Evolutionary conservation across 331 rosid genomes (phyloP).

Genomic region (Quercus tomentella): DNA sequence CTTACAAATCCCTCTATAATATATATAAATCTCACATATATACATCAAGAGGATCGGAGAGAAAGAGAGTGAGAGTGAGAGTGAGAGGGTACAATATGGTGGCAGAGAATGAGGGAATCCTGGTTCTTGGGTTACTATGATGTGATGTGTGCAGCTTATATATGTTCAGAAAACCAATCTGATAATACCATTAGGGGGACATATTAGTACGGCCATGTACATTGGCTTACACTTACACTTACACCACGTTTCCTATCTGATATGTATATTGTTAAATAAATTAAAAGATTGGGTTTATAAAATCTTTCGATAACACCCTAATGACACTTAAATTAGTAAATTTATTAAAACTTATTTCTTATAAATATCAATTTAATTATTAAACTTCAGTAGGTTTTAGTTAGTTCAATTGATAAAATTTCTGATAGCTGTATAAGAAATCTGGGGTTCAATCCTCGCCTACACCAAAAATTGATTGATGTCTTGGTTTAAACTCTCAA

Average conservation of each 20-base stretch:
- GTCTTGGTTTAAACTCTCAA: no score
- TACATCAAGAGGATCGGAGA: conserved; percentile 26
- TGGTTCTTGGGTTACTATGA: conserved; percentile 18
- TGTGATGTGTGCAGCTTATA: conserved; percentile 42
- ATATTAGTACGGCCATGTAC: conserved; percentile 36
- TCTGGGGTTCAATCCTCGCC: accelerated
- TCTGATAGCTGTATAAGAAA: accelerated
- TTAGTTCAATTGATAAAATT: accelerated
- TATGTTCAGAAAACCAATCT: conserved; percentile 32
- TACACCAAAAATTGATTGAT: no score
- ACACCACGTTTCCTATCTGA: conserved; percentile 2
- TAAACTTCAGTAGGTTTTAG: accelerated
- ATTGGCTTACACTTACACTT: conserved; percentile 1
- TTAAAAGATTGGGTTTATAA: conserved; percentile 10
- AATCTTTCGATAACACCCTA: conserved; percentile 12
- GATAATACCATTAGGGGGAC: conserved; percentile 31
- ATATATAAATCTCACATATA: conserved; percentile 15
- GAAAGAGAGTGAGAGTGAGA: conserved; percentile 7
- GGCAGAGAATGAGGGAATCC: conserved; percentile 13
- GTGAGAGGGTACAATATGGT: conserved; percentile 16
- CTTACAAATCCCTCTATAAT: conserved; percentile 15
- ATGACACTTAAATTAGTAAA: conserved; percentile 9
- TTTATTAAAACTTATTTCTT: background rate
- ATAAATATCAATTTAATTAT: background rate
- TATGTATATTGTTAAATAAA: conserved; percentile 9